Conservation (phyloP, 805 yeast genomes). For the Clavispora vitiphila region DNA sequence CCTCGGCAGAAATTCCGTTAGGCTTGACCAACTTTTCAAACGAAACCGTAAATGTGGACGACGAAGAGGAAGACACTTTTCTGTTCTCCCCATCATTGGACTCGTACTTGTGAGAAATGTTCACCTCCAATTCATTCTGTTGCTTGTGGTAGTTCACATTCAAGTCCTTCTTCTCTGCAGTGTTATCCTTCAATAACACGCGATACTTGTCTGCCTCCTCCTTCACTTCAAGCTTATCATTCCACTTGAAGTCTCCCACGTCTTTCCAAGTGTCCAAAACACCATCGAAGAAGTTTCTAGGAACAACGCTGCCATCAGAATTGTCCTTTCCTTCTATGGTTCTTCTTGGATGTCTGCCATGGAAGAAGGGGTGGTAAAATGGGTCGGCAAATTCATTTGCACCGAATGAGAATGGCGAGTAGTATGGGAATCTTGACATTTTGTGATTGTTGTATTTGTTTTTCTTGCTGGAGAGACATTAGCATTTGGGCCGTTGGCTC, state of each 20-base stretch:
- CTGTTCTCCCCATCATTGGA: slow-evolving; percentile 9
- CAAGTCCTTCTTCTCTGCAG: slow-evolving; percentile 17
- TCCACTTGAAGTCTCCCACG: slow-evolving; percentile 1
- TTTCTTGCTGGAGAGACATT: not conserved
- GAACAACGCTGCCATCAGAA: not conserved
- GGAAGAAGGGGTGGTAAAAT: slow-evolving; percentile 1
- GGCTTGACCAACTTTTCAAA: slow-evolving; percentile 22
- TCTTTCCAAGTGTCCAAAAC: not conserved
- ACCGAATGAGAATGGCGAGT: not conserved
- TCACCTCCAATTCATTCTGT: slow-evolving; percentile 20
- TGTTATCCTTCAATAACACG: slow-evolving; percentile 12
- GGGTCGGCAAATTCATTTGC: slow-evolving; percentile 1
- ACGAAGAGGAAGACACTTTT: slow-evolving; percentile 9
- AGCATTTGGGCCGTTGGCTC: not conserved
- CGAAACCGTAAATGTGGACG: slow-evolving; percentile 16
- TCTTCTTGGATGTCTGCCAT: not conserved
- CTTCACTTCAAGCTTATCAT: slow-evolving; percentile 9
- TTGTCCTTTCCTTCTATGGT: not conserved
- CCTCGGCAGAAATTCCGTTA: slow-evolving; percentile 19
- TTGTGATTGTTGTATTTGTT: too few relatives aligned
- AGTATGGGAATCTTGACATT: not conserved
- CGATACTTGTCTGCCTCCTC: slow-evolving; percentile 22
- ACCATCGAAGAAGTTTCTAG: not conserved
- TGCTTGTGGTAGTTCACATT: slow-evolving; percentile 20
- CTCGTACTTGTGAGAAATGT: slow-evolving; percentile 7